phyloP scores from a whole-genome alignment of 176 grass and related monocot species.

The Poa annua region DNA sequence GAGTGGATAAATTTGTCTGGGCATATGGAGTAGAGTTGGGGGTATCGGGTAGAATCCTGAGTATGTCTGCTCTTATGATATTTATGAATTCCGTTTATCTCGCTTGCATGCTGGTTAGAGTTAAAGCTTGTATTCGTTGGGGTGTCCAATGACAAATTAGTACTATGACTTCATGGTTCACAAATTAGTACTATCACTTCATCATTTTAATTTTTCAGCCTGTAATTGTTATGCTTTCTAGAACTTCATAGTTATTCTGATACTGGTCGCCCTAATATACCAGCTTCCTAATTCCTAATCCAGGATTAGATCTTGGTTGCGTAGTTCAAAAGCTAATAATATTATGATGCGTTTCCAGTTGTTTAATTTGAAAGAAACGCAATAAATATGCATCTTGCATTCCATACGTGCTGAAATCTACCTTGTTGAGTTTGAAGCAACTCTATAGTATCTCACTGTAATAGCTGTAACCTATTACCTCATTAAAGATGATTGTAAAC shows the following conservation, averaged over 20 bases:
- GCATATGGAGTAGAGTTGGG: not conserved
- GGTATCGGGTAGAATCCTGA: not conserved
- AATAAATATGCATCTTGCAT: not conserved
- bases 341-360: not conserved
- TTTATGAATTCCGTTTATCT: not conserved
- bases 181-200: not conserved
- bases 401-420: not conserved
- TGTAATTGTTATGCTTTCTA: not conserved
- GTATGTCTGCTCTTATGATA: not conserved
- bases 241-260: not conserved
- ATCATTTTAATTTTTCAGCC: not conserved
- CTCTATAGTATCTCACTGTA: not conserved
- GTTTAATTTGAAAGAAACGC: not conserved
- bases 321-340: not conserved
- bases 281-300: not conserved
- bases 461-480: not conserved
- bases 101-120: not conserved
- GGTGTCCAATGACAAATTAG: not conserved
- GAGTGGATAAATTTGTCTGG: not conserved
- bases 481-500: not conserved
- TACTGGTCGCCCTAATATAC: not conserved
- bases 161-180: not conserved
- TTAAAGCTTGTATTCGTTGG: not conserved
- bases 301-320: not conserved
- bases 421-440: not conserved